These are phyloP conservation scores for Astragalus membranaceus DNA, from an alignment of 306 rosid genomes.

Conservation along the genomic window DNA sequence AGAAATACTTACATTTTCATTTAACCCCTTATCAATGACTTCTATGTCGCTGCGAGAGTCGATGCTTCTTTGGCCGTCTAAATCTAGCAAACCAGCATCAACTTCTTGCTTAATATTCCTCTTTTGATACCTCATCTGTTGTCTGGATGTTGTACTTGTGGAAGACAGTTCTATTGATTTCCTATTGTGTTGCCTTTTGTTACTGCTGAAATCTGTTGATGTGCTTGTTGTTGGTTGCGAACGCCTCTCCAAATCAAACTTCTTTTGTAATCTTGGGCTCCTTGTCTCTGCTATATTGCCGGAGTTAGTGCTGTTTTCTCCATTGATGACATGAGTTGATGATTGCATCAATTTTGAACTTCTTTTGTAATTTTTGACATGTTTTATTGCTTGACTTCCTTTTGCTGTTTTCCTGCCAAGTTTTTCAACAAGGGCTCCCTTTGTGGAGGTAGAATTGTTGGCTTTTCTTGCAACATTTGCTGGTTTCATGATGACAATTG, in stretches of 20 bases:
- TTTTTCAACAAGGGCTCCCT: slow-evolving; percentile 34
- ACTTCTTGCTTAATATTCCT: slow-evolving; percentile 30
- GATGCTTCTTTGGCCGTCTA: slow-evolving; percentile 32
- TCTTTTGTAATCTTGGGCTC: slow-evolving; percentile 62
- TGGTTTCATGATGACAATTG: slow-evolving; percentile 59
- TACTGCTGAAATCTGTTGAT: slow-evolving; percentile 44
- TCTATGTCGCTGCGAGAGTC: slow-evolving; percentile 27
- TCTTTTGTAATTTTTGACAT: slow-evolving; percentile 29
- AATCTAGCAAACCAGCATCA: slow-evolving; percentile 37
- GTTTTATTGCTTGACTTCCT: slow-evolving; percentile 32
- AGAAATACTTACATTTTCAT: slow-evolving; percentile 39
- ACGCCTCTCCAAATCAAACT: slow-evolving; percentile 58
- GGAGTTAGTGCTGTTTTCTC: slow-evolving; percentile 35
- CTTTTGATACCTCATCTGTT: slow-evolving; percentile 24
- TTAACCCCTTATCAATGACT: slow-evolving; percentile 26
- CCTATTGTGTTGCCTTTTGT: slow-evolving; percentile 39
- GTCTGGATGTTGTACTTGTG: slow-evolving; percentile 37
- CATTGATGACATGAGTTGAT: slow-evolving; percentile 29
- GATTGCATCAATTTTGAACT: slow-evolving; percentile 38
- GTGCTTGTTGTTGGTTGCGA: slow-evolving; percentile 38
- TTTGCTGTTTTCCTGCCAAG: slow-evolving; percentile 33
- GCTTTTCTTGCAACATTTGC: slow-evolving; percentile 37
- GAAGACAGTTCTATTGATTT: slow-evolving; percentile 37
- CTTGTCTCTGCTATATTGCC: slow-evolving; percentile 25
- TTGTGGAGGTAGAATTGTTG: slow-evolving; percentile 26